Evolutionary conservation across 2,329 filamentous ascomycete species (phyloP).

Genomic region (Sarocladiaceae sp.): DNA sequence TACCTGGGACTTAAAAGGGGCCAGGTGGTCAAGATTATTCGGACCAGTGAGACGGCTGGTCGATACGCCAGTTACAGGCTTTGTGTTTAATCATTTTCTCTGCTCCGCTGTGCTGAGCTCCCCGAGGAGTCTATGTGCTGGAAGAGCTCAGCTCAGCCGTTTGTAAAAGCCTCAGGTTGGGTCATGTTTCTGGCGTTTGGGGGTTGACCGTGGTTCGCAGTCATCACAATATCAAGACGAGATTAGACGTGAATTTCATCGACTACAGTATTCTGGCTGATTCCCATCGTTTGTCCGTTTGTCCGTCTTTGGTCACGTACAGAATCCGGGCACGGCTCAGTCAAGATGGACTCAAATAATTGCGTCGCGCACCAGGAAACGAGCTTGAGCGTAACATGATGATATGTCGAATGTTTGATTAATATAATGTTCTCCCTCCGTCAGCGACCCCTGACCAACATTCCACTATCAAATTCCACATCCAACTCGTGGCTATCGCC

Average conservation of each 20-base stretch:
- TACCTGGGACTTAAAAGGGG: conserved; percentile 87
- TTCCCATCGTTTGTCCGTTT: too few relatives aligned
- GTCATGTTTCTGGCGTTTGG: conserved; percentile 6
- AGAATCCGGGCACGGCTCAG: too few relatives aligned
- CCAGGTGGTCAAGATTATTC: conserved; percentile 97
- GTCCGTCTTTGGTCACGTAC: too few relatives aligned
- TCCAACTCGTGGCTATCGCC: background rate
- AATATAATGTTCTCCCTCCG: too few relatives aligned
- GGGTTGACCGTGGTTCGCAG: conserved; percentile 2
- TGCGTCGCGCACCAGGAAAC: too few relatives aligned
- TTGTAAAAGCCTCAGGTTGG: conserved; percentile 5
- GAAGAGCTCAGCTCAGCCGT: too few relatives aligned
- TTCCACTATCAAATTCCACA: too few relatives aligned
- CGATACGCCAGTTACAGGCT: conserved; percentile 90
- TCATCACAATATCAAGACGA: background rate
- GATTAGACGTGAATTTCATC: background rate
- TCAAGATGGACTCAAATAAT: too few relatives aligned
- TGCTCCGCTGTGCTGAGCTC: background rate
- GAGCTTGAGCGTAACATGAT: too few relatives aligned
- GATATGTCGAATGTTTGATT: too few relatives aligned
- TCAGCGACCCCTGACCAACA: too few relatives aligned
- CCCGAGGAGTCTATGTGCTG: background rate
- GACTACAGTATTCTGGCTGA: too few relatives aligned
- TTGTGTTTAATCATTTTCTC: conserved; percentile 42
- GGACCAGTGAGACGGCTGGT: conserved; percentile 90